Base-by-base conservation (phyloP, 2,329 filamentous ascomycete genomes). In the Ceratocystis albifundus region DNA sequence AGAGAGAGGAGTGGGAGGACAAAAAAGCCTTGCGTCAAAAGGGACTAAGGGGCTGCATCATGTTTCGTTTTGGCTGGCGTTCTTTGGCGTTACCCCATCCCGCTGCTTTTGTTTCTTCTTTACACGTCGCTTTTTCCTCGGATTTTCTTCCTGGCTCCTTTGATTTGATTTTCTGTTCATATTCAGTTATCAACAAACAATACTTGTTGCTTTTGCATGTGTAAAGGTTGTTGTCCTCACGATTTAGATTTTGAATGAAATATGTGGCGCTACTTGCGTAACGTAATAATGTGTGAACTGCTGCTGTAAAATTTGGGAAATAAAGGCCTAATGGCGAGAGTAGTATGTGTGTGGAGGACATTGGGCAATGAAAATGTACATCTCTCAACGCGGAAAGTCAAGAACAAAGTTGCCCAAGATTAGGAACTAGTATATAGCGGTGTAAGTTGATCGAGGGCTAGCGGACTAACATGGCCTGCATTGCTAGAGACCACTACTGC, bases 101-200 rank as follows among this genome's bases (percentile, higher is more conserved):
- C 61, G 45, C 48, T 62, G 64, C 62, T 65, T 67, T 8, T 48
- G 62, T 61, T 15, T 62, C 57, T 64, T 64, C 64, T 65, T 28
- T 53, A 45, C 28, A 62, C 57, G 48, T 55, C 44, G 67, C 28
- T 63, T 46, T 44, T 57, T 64, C 66, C 68, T 64, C 73, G 69
- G 64, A 76, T 69, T 69, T 76, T 73, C 32, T 55, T 30, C 28
- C n/a, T 22, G 44, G 15, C 32, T 50, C 50, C 30, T 28, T 62
- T 50, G 7, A 17, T 53, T 48, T 50, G 45, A 45, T 30, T 36
- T 32, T 8, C 7, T 20, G 15, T 53, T 53, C 36, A 25, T 62
- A 25, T 20, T 41, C 36, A 48, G 45, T 25, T 62, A 32, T 32
- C 28, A 48, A n/a, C 30, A 25, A 48, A n/a, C 30, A 25, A 28